Conservation (phyloP, 176 grass and related monocot species). For the Oryza glumipatula region DNA sequence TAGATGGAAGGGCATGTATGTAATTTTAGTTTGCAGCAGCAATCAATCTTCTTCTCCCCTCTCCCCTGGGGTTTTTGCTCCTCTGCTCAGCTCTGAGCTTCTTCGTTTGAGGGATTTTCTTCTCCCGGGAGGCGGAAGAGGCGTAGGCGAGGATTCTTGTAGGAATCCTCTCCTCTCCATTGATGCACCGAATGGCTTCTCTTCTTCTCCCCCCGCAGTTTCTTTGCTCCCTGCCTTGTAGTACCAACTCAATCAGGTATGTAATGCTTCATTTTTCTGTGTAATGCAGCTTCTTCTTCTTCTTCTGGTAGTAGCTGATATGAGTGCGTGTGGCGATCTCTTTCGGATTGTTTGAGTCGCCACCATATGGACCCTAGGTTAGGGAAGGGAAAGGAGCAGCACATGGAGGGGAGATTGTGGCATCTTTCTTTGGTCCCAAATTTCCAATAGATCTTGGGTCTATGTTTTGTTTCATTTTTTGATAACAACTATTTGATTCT, state of each 20-base stretch:
- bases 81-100: background rate
- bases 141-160: too few species aligned
- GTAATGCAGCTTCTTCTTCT: background rate
- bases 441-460: background rate
- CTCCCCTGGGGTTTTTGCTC: slow-evolving; percentile 16
- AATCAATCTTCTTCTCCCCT: background rate
- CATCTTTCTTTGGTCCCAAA: background rate
- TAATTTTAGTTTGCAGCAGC: background rate
- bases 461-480: slow-evolving; percentile 12
- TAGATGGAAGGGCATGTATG: background rate
- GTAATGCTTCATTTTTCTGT: too few species aligned
- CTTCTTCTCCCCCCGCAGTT: slow-evolving; percentile 40
- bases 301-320: background rate
- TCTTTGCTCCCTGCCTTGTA: slow-evolving; percentile 29
- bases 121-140: too few species aligned
- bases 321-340: background rate
- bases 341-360: slow-evolving; percentile 1
- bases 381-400: background rate
- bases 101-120: too few species aligned
- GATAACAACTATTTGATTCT: background rate
- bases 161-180: slow-evolving; percentile 1
- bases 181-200: slow-evolving; percentile 34
- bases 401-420: background rate
- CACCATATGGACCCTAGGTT: background rate
- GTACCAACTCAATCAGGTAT: too few species aligned